Evolutionary conservation across 805 yeast genomes (phyloP).

Genomic region (Teunomyces kruisii): DNA sequence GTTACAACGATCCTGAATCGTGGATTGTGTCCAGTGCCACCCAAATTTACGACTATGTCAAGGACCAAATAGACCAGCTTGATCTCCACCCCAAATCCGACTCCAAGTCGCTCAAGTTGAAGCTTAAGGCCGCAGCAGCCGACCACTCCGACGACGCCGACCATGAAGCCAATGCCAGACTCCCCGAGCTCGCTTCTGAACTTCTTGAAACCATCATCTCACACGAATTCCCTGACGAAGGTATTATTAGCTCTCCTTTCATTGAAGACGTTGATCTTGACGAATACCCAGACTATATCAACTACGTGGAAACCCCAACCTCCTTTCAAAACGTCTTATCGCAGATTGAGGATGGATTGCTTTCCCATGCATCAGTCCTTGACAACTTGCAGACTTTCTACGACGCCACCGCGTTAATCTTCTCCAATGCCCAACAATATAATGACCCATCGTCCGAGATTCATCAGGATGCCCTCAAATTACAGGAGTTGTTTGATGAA

Average conservation of each 20-base stretch:
- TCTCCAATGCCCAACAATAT: slow-evolving; percentile 74
- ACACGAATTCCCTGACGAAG: slow-evolving; percentile 49
- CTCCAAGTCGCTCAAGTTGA: slow-evolving; percentile 9
- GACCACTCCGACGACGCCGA: neutral
- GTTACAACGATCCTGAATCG: slow-evolving; percentile 42
- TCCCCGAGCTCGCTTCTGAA: slow-evolving; percentile 20
- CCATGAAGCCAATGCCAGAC: slow-evolving; percentile 13
- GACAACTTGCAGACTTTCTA: slow-evolving; percentile 58
- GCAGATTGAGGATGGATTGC: slow-evolving; percentile 7
- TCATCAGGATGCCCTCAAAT: slow-evolving; percentile 64
- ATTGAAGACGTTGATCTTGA: slow-evolving; percentile 68
- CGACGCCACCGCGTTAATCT: slow-evolving; percentile 60
- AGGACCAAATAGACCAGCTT: slow-evolving; percentile 45
- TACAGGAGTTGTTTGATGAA: slow-evolving; percentile 53
- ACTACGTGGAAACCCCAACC: slow-evolving; percentile 70
- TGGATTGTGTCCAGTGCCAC: slow-evolving; percentile 67
- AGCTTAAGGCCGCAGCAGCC: slow-evolving; percentile 8
- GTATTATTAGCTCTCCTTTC: slow-evolving; percentile 66
- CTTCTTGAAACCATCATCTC: slow-evolving; percentile 42
- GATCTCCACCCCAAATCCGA: slow-evolving; percentile 14
- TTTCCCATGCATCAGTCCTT: slow-evolving; percentile 19
- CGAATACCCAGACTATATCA: slow-evolving; percentile 79
- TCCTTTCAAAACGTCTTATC: slow-evolving; percentile 57
- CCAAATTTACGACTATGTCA: slow-evolving; percentile 55
- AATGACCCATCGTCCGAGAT: slow-evolving; percentile 74